These are phyloP conservation scores for Lasiodiplodia gonubiensis DNA, from an alignment of 2,329 filamentous ascomycete species.

Conservation along the genomic window DNA sequence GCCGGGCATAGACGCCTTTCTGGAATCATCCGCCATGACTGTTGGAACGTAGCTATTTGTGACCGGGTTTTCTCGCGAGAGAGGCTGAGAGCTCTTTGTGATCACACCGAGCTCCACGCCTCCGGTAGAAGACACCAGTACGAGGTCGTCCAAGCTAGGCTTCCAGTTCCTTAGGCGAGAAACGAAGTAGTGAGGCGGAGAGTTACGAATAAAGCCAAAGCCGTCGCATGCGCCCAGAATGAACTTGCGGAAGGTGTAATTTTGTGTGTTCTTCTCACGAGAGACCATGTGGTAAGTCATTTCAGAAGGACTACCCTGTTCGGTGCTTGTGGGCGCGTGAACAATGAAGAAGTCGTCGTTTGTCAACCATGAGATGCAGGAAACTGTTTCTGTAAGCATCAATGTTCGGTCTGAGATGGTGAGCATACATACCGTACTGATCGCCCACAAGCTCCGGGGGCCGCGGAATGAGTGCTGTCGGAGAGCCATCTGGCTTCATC, in stretches of 20 bases:
- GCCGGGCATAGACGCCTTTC: conserved; percentile 52
- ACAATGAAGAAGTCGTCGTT: conserved; percentile 83
- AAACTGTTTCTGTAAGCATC: conserved; percentile 60
- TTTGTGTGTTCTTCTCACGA: conserved; percentile 62
- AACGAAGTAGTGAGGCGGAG: conserved; percentile 77
- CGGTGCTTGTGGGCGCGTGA: conserved; percentile 68
- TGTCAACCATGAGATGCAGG: conserved; percentile 84
- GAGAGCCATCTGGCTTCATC: conserved; percentile 79
- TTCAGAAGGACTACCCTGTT: conserved; percentile 58
- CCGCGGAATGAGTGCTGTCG: conserved; percentile 78
- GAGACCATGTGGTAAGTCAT: conserved; percentile 83
- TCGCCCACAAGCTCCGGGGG: conserved; percentile 69
- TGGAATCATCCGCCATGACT: conserved; percentile 72
- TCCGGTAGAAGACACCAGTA: conserved; percentile 82
- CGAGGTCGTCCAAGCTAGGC: conserved; percentile 77
- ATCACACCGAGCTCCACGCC: conserved; percentile 80
- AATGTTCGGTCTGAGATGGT: neutral
- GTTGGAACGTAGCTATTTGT: conserved; percentile 75
- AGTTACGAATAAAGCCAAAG: conserved; percentile 60
- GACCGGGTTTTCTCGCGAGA: conserved; percentile 67
- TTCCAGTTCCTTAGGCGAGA: conserved; percentile 79
- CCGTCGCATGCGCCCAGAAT: conserved; percentile 55
- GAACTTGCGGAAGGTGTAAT: conserved; percentile 76
- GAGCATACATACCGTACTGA: conserved; percentile 68
- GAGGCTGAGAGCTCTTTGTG: conserved; percentile 71